phyloP scores from a whole-genome alignment of 768 basidiomycete genomes.

The Leucogyrophana mollusca region DNA sequence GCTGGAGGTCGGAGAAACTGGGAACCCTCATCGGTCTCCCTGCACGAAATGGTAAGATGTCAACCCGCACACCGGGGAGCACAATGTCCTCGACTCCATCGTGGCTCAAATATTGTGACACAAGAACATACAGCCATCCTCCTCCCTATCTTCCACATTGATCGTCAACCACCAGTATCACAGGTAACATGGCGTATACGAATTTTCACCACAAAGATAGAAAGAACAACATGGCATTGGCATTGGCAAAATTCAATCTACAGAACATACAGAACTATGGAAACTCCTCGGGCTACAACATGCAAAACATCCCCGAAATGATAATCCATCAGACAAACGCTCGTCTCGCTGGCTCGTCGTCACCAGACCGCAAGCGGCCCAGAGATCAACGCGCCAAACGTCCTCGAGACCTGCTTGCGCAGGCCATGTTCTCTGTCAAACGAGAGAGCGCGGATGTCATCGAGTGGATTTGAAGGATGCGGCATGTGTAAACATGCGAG shows the following conservation, averaged over 20 bases:
- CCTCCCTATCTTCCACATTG: no score
- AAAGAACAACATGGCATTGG: background rate
- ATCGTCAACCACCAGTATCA: no score
- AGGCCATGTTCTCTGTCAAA: slow-evolving; percentile 65
- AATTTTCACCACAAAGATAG: slow-evolving; percentile 11
- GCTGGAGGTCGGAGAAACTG: background rate
- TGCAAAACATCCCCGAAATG: slow-evolving; percentile 10
- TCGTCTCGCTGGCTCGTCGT: slow-evolving; percentile 48
- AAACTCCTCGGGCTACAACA: background rate
- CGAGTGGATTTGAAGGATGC: slow-evolving; percentile 68
- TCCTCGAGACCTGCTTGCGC: slow-evolving; percentile 51
- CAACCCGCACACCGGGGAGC: no score
- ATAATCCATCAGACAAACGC: slow-evolving; percentile 64
- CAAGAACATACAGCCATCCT: no score
- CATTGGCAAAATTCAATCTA: background rate
- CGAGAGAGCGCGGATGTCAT: slow-evolving; percentile 66
- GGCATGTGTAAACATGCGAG: slow-evolving; percentile 80
- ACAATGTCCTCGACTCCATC: no score
- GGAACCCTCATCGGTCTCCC: no score
- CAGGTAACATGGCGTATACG: no score
- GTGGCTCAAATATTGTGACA: no score
- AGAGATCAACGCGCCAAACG: slow-evolving; percentile 47
- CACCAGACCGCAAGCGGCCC: slow-evolving; percentile 26
- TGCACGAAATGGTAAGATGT: no score
- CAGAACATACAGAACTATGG: background rate